Evolutionary conservation across 441 rosid species (phyloP).

Genomic region (Brassica balearica): DNA sequence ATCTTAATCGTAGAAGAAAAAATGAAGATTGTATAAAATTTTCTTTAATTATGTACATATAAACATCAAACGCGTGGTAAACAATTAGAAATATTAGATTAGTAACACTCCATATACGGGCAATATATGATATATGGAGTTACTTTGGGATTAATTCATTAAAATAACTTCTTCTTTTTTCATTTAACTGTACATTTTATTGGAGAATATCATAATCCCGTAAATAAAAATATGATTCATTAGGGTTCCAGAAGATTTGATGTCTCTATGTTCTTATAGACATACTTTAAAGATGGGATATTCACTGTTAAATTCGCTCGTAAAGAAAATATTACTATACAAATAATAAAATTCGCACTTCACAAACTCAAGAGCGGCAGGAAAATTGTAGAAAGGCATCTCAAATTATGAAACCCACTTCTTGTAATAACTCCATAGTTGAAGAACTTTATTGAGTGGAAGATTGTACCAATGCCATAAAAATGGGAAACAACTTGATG

Average conservation of each 20-base stretch:
- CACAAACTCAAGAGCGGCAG: slow-evolving; percentile 35
- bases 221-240: not conserved
- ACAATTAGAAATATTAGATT: not conserved
- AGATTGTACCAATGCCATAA: slow-evolving; percentile 36
- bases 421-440: slow-evolving; percentile 26
- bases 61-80: not conserved
- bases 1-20: not conserved
- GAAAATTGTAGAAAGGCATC: slow-evolving; percentile 32
- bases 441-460: slow-evolving; percentile 44
- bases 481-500: slow-evolving; percentile 44
- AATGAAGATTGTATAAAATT: not conserved
- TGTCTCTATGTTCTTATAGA: not conserved
- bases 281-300: not conserved
- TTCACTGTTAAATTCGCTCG: not conserved
- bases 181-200: not conserved
- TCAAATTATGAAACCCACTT: slow-evolving; percentile 43
- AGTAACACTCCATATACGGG: not conserved
- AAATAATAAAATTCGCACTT: slow-evolving; percentile 24
- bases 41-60: not conserved
- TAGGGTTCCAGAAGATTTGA: not conserved
- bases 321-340: not conserved
- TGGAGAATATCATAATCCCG: not conserved
- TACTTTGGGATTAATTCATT: not conserved
- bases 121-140: not conserved
- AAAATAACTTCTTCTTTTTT: not conserved